Percentiles rank a stretch among this genome's conserved stretches.
These are phyloP conservation scores for Pneumocystis sp. DNA, from an alignment of 1,139 yeast species.

Conservation along the genomic window DNA sequence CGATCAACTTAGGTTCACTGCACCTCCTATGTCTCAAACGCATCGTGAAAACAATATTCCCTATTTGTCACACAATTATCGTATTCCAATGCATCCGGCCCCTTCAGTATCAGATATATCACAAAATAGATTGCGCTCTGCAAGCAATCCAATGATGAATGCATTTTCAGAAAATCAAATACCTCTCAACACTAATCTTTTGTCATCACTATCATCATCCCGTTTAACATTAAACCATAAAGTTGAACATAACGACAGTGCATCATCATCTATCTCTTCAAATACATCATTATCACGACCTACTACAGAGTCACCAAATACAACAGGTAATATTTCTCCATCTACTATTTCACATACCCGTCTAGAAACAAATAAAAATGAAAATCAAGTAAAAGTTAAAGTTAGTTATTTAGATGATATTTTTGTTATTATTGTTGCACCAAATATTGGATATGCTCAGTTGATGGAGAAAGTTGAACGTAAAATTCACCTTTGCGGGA, in stretches of 20 bases:
- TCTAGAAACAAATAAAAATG: not conserved
- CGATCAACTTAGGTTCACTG: conserved; percentile 5
- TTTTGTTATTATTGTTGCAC: conserved; percentile 34
- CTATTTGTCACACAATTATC: conserved; percentile 5
- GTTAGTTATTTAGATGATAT: conserved; percentile 32
- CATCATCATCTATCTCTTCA: conserved; percentile 1
- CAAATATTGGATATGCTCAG: conserved; percentile 33
- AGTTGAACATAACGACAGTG: not conserved
- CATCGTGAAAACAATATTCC: conserved; percentile 3
- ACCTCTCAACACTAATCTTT: not conserved
- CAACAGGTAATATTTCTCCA: not conserved
- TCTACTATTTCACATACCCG: not conserved
- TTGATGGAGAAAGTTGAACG: conserved; percentile 32
- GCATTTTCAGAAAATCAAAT: not conserved
- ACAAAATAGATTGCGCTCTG: conserved; percentile 3
- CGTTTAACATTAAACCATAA: not conserved
- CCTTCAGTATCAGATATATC: conserved; percentile 4
- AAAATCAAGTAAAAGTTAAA: conserved; percentile 38
- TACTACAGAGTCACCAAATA: not conserved
- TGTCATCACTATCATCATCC: conserved; percentile 5
- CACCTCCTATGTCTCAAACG: conserved; percentile 8
- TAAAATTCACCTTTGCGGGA: conserved; percentile 32
- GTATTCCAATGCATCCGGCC: conserved; percentile 1
- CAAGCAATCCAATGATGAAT: conserved; percentile 8
- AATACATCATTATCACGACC: conserved; percentile 1